Conservation (phyloP, 306 rosid species). For the Trifolium pratense region DNA sequence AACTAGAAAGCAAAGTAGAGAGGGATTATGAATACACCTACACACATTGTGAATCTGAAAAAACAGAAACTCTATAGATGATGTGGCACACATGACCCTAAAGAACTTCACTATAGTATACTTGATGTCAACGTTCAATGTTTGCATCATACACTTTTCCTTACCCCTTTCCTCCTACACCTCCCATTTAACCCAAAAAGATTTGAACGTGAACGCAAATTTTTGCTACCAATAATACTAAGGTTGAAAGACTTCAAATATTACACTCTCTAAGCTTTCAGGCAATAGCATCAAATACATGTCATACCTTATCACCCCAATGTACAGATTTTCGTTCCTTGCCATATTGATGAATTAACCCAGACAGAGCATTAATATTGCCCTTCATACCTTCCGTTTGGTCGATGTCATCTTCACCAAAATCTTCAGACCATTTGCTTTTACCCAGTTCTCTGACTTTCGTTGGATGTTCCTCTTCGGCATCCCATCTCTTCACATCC, state of each 20-base stretch:
- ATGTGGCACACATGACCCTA: slow-evolving; percentile 19
- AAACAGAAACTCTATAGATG: slow-evolving; percentile 15
- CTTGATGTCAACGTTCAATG: slow-evolving; percentile 41
- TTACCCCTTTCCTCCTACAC: slow-evolving; percentile 11
- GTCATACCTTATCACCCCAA: slow-evolving; percentile 96
- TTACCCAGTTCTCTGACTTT: slow-evolving; percentile 87
- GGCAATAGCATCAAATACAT: slow-evolving; percentile 29
- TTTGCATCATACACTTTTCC: slow-evolving; percentile 34
- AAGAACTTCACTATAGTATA: slow-evolving; percentile 18
- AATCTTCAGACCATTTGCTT: slow-evolving; percentile 94
- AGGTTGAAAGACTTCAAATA: slow-evolving; percentile 36
- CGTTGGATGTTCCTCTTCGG: slow-evolving; percentile 63
- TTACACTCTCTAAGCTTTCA: slow-evolving; percentile 41
- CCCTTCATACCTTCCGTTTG: slow-evolving; percentile 63
- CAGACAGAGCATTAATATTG: slow-evolving; percentile 77
- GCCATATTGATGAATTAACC: slow-evolving; percentile 77
- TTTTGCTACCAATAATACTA: slow-evolving; percentile 23
- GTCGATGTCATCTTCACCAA: slow-evolving; percentile 67
- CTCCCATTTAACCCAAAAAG: slow-evolving; percentile 29
- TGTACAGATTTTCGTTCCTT: slow-evolving; percentile 82
- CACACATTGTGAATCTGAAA: slow-evolving; percentile 8
- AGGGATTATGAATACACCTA: neutral
- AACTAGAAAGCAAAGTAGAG: neutral
- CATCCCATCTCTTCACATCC: slow-evolving; percentile 60
- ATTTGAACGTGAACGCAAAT: slow-evolving; percentile 15